phyloP scores from a whole-genome alignment of 208 protist genomes.

The Acanthamoeba healyi region DNA sequence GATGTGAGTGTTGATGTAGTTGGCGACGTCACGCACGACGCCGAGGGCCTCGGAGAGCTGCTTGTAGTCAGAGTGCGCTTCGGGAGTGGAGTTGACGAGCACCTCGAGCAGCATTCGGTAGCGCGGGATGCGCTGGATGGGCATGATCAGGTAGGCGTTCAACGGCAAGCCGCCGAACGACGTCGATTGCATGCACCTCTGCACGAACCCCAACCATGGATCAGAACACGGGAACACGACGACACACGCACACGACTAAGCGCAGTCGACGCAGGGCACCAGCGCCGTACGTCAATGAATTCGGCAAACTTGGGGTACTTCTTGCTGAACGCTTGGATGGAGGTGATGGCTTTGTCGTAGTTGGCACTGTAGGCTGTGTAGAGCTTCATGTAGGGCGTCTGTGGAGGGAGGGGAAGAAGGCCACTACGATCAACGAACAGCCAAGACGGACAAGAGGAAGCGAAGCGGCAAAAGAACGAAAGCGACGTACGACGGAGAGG shows the following conservation, averaged over 20 bases:
- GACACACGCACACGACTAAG: too few species aligned
- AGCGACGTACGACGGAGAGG: conserved; percentile 15
- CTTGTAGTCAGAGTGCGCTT: conserved; percentile 7
- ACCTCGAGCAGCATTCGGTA: conserved; percentile 48
- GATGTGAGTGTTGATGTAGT: conserved; percentile 49
- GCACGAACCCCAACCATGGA: neutral
- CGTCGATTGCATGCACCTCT: neutral
- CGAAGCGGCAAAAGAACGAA: neutral
- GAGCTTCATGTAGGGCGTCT: conserved; percentile 45
- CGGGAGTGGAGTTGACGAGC: neutral
- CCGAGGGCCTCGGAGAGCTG: conserved; percentile 10
- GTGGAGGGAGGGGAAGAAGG: neutral
- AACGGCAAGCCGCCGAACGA: conserved; percentile 7
- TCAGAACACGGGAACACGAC: neutral
- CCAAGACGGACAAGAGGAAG: neutral
- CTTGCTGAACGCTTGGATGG: conserved; percentile 6
- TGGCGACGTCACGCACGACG: neutral
- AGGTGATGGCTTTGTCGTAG: conserved; percentile 12
- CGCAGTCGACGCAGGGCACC: neutral
- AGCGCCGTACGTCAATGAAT: neutral
- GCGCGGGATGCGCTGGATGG: conserved; percentile 36
- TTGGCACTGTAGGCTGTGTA: conserved; percentile 35
- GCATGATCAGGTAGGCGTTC: conserved; percentile 37
- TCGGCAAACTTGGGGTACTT: neutral
- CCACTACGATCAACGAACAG: neutral